phyloP scores from a whole-genome alignment of 352 stramenopile genomes.

The Globisporangium emineosum region DNA sequence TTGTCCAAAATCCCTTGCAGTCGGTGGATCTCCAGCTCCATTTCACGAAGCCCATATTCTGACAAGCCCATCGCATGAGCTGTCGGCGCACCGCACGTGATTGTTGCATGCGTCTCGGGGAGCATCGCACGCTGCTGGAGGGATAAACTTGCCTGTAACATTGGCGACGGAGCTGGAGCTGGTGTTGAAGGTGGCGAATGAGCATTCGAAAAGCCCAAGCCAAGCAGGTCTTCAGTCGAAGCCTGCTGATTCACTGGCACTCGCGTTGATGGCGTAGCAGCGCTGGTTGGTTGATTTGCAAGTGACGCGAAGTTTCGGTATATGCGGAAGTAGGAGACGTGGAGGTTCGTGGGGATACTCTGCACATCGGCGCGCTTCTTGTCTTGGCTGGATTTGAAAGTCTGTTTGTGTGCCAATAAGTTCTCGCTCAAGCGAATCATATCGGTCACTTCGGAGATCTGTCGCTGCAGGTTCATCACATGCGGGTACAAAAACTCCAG shows the following conservation, averaged over 20 bases:
- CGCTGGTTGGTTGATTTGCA: constrained; percentile 4
- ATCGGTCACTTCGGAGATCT: constrained; percentile 54
- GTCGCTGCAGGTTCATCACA: constrained; percentile 62
- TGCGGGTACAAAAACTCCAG: constrained; percentile 72
- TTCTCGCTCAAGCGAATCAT: constrained; percentile 68
- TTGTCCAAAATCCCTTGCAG: constrained; percentile 64
- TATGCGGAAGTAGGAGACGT: constrained; percentile 85
- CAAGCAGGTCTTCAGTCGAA: constrained; percentile 60
- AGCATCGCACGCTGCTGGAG: constrained; percentile 39
- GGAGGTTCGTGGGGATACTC: constrained; percentile 79
- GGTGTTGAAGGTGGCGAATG: constrained; percentile 1
- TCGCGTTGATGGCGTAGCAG: constrained; percentile 11
- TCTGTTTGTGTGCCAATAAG: constrained; percentile 66
- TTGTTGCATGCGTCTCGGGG: constrained; percentile 60
- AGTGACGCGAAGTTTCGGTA: constrained; percentile 49
- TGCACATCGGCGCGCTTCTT: constrained; percentile 83
- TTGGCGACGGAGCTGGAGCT: not conserved
- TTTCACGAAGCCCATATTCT: constrained; percentile 74
- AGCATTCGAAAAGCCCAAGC: constrained; percentile 26
- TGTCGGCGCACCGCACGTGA: constrained; percentile 80
- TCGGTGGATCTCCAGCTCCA: constrained; percentile 78
- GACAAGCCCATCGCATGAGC: constrained; percentile 77
- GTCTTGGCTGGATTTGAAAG: constrained; percentile 82
- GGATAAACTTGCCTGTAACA: constrained; percentile 19
- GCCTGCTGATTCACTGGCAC: constrained; percentile 22